These are phyloP conservation scores for Pythium guiyangense DNA, from an alignment of 352 stramenopile genomes.

Conservation along the genomic window DNA sequence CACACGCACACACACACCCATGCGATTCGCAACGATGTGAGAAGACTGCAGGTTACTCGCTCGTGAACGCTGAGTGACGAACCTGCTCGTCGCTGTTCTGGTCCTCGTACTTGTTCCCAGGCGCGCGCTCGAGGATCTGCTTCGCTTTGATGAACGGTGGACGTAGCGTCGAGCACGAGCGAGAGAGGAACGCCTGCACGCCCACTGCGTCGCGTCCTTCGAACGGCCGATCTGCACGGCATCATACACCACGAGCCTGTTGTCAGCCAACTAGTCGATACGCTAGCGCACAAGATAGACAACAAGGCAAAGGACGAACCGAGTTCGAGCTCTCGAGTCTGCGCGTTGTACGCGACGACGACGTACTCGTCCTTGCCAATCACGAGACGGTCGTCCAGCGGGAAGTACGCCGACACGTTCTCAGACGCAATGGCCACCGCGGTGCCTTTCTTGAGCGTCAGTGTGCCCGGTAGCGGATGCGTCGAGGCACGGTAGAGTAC, in stretches of 20 bases:
- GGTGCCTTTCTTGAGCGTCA: constrained; percentile 37
- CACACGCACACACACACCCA: neutral
- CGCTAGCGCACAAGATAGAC: neutral
- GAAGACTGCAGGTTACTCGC: too few species aligned
- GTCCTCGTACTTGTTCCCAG: constrained; percentile 83
- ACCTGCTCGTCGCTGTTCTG: constrained; percentile 74
- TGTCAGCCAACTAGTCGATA: neutral
- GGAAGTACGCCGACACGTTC: constrained; percentile 57
- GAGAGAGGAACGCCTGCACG: constrained; percentile 47
- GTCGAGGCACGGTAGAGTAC: constrained; percentile 63
- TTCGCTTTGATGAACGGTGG: constrained; percentile 65
- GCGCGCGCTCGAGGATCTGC: constrained; percentile 64
- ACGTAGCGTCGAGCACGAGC: constrained; percentile 30
- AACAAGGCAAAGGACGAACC: constrained; percentile 21
- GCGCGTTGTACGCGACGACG: constrained; percentile 30
- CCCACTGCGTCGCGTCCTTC: constrained; percentile 33
- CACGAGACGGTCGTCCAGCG: constrained; percentile 47
- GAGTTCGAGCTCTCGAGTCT: constrained; percentile 36
- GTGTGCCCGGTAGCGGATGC: constrained; percentile 36
- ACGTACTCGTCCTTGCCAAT: constrained; percentile 58
- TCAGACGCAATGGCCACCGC: constrained; percentile 30
- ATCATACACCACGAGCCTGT: neutral
- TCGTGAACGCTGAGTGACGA: too few species aligned
- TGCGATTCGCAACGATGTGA: too few species aligned
- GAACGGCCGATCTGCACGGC: constrained; percentile 49